A percentile compares a stretch with the other conserved stretches of the same genome.
Evolutionary conservation across 2,329 filamentous ascomycete genomes (phyloP).

Genomic region (Arachnopeziza araneosa): DNA sequence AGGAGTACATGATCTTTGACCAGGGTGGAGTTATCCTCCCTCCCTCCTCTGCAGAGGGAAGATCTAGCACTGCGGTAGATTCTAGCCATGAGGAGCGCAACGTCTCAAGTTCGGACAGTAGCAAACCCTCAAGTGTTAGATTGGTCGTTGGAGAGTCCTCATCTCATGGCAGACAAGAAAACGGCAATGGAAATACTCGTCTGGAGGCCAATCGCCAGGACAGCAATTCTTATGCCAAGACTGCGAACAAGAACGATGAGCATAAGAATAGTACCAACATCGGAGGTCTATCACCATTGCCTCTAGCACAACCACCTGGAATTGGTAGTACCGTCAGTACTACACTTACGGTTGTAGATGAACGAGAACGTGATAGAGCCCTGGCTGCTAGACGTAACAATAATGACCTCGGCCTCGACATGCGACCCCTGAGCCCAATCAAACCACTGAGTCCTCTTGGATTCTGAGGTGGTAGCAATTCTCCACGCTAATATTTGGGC

Average conservation of each 20-base stretch:
- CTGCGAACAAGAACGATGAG: constrained; percentile 25
- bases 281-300: background rate
- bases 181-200: background rate
- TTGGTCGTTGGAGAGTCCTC: constrained; percentile 3
- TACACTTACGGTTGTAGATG: constrained; percentile 22
- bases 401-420: constrained; percentile 7
- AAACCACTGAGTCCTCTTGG: constrained; percentile 60
- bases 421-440: constrained; percentile 55
- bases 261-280: constrained; percentile 25
- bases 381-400: background rate
- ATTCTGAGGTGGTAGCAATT: constrained; percentile 31
- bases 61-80: constrained; percentile 29
- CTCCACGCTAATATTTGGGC: background rate
- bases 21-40: constrained; percentile 37
- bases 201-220: background rate
- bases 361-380: constrained; percentile 14
- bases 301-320: background rate
- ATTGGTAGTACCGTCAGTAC: constrained; percentile 21
- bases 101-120: constrained; percentile 61
- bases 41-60: constrained; percentile 34
- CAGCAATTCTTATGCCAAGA: too few species aligned
- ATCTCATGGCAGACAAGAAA: background rate
- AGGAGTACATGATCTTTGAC: constrained; percentile 58
- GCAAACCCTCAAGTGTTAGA: constrained; percentile 41
- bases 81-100: constrained; percentile 42